These are phyloP conservation scores for Nepenthes alata DNA, from an alignment of 179 eudicot genomes.

Conservation along the genomic window DNA sequence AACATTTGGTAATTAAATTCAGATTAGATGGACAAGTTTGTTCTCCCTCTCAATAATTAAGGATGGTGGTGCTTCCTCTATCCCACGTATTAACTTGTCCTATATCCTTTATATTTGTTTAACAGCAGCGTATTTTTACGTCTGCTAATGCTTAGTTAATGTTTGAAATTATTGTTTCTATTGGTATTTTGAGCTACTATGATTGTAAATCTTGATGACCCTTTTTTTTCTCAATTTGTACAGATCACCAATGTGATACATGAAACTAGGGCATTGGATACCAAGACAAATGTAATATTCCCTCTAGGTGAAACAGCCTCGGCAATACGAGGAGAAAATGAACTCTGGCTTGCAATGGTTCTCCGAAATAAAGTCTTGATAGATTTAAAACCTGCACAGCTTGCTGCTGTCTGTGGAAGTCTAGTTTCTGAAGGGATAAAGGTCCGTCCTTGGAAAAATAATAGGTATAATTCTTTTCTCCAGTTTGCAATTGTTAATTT, in stretches of 20 bases:
- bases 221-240: conserved; percentile 6
- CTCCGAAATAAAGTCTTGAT: conserved; percentile 70
- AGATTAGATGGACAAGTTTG: no score
- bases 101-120: no score
- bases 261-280: conserved; percentile 85
- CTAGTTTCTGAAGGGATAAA: conserved; percentile 94
- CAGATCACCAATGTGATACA: conserved; percentile 94
- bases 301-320: conserved; percentile 99
- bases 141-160: no score
- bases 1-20: no score
- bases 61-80: no score
- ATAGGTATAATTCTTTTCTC: conserved; percentile 33
- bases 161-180: no score
- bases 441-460: conserved; percentile 82
- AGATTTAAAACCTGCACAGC: conserved; percentile 81
- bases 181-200: neutral
- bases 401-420: conserved; percentile 93
- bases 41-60: no score
- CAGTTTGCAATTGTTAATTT: neutral
- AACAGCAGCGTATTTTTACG: no score
- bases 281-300: conserved; percentile 68
- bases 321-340: conserved; percentile 96
- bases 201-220: neutral
- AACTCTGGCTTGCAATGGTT: conserved; percentile 96
- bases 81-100: no score